Conservation (phyloP, 306 rosid species). For the Dalbergia cultrata region DNA sequence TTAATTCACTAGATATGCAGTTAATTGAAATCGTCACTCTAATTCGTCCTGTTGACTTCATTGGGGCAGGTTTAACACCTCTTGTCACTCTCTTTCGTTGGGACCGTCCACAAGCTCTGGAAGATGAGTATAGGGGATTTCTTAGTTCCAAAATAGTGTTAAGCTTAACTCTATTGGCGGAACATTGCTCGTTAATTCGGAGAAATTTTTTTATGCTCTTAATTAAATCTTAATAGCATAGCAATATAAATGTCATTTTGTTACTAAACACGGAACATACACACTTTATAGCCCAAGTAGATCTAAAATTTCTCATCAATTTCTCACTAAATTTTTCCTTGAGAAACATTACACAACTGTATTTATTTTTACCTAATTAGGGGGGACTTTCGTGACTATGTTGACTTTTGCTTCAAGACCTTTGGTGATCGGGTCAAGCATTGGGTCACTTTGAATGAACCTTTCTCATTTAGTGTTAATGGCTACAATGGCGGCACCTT, state of each 20-base stretch:
- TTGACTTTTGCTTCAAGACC: conserved; percentile 53
- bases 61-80: conserved; percentile 48
- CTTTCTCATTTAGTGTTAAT: background rate
- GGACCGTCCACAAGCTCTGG: conserved; percentile 65
- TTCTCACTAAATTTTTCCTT: too few relatives aligned
- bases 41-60: background rate
- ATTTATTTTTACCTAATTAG: conserved; percentile 26
- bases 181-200: too few relatives aligned
- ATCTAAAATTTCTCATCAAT: too few relatives aligned
- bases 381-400: conserved; percentile 50
- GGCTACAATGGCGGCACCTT: conserved; percentile 58
- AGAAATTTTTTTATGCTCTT: too few relatives aligned
- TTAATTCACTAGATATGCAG: too few relatives aligned
- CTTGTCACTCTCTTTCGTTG: conserved; percentile 65
- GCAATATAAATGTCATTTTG: too few relatives aligned
- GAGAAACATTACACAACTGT: too few relatives aligned
- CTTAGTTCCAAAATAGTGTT: conserved; percentile 45
- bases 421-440: conserved; percentile 66
- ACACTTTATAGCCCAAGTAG: too few relatives aligned
- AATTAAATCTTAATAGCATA: too few relatives aligned
- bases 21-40: background rate
- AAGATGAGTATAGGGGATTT: conserved; percentile 62
- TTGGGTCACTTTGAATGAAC: conserved; percentile 70
- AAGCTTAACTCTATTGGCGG: conserved; percentile 12
- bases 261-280: too few relatives aligned